Conservation (phyloP, 2,329 filamentous ascomycete genomes). For the Alternaria longipes region DNA sequence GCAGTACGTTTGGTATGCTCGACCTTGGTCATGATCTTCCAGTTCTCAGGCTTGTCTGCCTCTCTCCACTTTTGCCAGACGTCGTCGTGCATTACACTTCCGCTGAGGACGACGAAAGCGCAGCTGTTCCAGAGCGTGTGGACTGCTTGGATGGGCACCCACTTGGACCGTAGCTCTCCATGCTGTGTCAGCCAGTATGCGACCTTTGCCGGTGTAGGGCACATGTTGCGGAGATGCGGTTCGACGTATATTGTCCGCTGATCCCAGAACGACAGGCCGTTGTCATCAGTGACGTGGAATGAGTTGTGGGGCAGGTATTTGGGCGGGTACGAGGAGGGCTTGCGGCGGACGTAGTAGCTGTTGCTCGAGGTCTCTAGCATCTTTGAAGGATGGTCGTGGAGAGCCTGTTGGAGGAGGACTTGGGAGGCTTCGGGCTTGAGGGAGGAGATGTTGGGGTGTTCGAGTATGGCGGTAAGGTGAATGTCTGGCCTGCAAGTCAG, state of each 20-base stretch:
- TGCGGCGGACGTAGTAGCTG: constrained; percentile 43
- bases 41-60: constrained; percentile 37
- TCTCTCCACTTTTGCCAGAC: constrained; percentile 45
- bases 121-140: constrained; percentile 44
- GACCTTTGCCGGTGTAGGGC: constrained; percentile 42
- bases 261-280: constrained; percentile 48
- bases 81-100: constrained; percentile 42
- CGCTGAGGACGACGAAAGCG: constrained; percentile 48
- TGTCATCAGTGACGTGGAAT: constrained; percentile 36
- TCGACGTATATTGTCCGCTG: constrained; percentile 51
- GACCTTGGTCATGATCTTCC: constrained; percentile 50
- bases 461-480: constrained; percentile 44
- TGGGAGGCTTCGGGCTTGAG: constrained; percentile 47
- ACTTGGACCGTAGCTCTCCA: constrained; percentile 41
- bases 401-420: constrained; percentile 37
- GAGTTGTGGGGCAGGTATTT: constrained; percentile 40
- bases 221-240: constrained; percentile 44
- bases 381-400: constrained; percentile 29
- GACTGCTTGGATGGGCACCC: constrained; percentile 48
- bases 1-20: constrained; percentile 45
- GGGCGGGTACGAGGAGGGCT: constrained; percentile 41
- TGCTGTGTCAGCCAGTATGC: constrained; percentile 44
- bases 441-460: constrained; percentile 38
- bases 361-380: constrained; percentile 37
- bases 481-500: constrained; percentile 33